phyloP scores from a whole-genome alignment of 129 eudicot species.

The Calendula officinalis region DNA sequence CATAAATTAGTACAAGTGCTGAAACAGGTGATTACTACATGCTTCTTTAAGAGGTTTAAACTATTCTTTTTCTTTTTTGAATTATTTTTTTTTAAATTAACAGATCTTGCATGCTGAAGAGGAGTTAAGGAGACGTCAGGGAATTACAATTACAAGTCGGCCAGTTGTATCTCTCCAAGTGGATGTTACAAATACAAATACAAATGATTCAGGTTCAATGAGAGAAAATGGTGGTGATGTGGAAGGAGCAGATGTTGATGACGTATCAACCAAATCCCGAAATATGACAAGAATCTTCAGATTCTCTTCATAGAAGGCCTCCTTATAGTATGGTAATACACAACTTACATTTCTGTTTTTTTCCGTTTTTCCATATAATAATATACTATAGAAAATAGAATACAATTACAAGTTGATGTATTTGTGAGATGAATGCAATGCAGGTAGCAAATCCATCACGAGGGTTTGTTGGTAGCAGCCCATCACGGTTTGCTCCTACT shows the following conservation, averaged over 20 bases:
- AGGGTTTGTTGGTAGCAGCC: conserved; percentile 56
- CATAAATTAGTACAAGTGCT: conserved; percentile 82
- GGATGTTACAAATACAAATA: conserved; percentile 39
- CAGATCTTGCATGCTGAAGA: conserved; percentile 93
- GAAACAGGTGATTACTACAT: conserved; percentile 62
- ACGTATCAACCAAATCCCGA: conserved; percentile 49
- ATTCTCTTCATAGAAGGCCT: conserved; percentile 58
- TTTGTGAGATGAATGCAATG: not conserved
- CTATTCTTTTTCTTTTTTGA: too few relatives aligned
- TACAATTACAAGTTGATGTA: not conserved
- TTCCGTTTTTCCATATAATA: not conserved
- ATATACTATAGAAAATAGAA: not conserved
- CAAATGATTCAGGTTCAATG: conserved; percentile 72
- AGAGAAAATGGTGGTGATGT: conserved; percentile 51
- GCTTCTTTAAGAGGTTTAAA: not conserved
- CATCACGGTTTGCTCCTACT: conserved; percentile 78
- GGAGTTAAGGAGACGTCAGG: conserved; percentile 73
- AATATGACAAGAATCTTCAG: conserved; percentile 67
- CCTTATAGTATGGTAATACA: conserved; percentile 57
- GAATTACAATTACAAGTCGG: conserved; percentile 39
- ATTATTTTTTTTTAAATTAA: not conserved
- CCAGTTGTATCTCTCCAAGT: conserved; percentile 68
- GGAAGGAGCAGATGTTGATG: conserved; percentile 66
- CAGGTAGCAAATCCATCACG: conserved; percentile 72
- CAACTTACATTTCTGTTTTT: not conserved